Evolutionary conservation across 495 filamentous ascomycete species (phyloP), one percentile per base, ranked within the genome.

Genomic region (Trichoderma parareesei): DNA sequence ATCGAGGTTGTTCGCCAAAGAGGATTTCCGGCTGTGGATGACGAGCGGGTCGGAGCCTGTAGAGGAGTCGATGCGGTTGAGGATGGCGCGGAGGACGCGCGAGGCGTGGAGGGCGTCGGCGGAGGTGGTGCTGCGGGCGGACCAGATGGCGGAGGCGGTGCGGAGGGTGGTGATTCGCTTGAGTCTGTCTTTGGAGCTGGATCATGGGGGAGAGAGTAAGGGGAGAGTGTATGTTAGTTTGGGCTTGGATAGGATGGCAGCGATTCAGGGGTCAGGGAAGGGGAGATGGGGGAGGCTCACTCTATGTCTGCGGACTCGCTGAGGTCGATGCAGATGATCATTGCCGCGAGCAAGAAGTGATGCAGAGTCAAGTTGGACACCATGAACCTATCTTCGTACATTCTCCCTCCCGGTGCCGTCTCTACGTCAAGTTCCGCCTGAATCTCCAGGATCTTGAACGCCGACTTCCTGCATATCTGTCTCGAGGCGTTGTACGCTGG

Each of bases 321-420:
- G 38, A 78, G 66, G 66, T 74, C 73, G 3, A 79, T 64, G 48
- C 74, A 79, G 20, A 79, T 64, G 40, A 80, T 77, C 73, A 75
- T 78, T 1, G 78, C 73, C 10, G 76, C 76, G 8, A 80, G 73
- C 11, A 80, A 60, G 63, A 79, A 77, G 65, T 79, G 76, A 60
- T 80, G 77, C 11, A 77, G 69, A 0, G 75, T 72, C 9, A 80
- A 63, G 37, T 70, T 71, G 4, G 73, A 71, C 2, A 78, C 62
- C 67, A 78, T 74, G 68, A 75, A 77, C 59, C 69, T 72, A 53
- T 80, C 76, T 20, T 73, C 67, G 18, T 71, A 65, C 60, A 80
- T 67, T 4, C 71, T 69, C 3, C 78, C 78, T 6, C 75, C 77
- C 13, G 73, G 69, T n/a, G 65, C 65, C 48, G 70, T 72, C 67